Conservation (phyloP, 2,329 filamentous ascomycete species). For the Pseudopyricularia javanii region DNA sequence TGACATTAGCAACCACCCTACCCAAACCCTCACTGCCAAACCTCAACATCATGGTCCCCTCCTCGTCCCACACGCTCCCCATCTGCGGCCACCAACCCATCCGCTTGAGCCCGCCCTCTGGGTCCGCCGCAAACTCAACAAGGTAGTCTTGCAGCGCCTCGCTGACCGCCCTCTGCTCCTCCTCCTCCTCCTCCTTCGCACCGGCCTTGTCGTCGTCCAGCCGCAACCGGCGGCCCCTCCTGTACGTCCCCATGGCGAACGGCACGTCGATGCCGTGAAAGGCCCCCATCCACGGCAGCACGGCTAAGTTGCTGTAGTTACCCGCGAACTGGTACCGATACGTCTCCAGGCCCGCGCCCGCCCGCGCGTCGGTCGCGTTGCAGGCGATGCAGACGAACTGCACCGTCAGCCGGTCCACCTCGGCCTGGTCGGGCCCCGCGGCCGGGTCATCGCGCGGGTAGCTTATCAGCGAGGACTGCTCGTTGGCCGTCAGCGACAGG, state of each 20-base stretch:
- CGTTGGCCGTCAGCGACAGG: conserved; percentile 20
- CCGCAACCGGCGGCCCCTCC: too few relatives aligned
- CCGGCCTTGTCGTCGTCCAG: neutral
- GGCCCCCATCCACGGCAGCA: conserved; percentile 11
- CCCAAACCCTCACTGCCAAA: conserved; percentile 3
- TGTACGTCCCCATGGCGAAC: conserved; percentile 4
- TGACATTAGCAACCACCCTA: conserved; percentile 1
- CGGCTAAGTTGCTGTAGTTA: conserved; percentile 24
- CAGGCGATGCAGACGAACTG: conserved; percentile 12
- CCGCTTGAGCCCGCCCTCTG: conserved; percentile 8
- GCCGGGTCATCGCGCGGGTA: conserved; percentile 16
- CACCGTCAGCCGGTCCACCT: conserved; percentile 11
- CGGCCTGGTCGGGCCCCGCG: conserved; percentile 13
- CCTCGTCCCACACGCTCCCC: neutral
- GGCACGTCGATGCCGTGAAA: conserved; percentile 5
- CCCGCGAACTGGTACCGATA: conserved; percentile 28
- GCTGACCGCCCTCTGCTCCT: conserved; percentile 9
- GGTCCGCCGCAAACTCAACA: conserved; percentile 11
- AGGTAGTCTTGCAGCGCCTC: conserved; percentile 13
- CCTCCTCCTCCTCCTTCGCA: neutral
- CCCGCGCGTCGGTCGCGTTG: conserved; percentile 11
- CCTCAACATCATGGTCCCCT: conserved; percentile 4
- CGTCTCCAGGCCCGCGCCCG: conserved; percentile 12
- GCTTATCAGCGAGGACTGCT: conserved; percentile 14
- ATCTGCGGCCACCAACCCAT: conserved; percentile 11